These are phyloP conservation scores for Bonia amplexicaulis DNA, from an alignment of 176 grass and related monocot genomes.

Conservation along the genomic window DNA sequence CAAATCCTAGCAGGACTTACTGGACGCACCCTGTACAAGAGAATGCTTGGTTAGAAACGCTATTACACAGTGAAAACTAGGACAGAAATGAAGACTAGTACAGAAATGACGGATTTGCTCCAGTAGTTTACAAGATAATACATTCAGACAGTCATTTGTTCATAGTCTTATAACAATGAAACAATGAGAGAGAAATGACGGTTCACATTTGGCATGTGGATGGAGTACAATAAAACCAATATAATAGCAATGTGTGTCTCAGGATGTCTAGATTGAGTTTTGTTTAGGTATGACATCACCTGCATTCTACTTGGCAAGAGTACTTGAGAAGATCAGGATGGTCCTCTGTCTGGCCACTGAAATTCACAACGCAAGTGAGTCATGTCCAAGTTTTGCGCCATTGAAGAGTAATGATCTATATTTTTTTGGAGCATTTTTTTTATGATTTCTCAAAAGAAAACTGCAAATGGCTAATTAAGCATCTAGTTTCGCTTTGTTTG, in stretches of 20 bases:
- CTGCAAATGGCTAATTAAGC: not conserved
- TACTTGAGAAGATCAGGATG: conserved; percentile 86
- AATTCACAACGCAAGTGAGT: conserved; percentile 36
- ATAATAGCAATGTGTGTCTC: not conserved
- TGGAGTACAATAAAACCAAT: not conserved
- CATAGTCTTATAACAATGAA: not conserved
- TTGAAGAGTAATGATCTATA: not conserved
- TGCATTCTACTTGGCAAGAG: conserved; percentile 85
- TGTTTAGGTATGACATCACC: conserved; percentile 35
- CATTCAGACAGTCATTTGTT: not conserved
- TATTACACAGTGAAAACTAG: not conserved
- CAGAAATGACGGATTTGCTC: not conserved
- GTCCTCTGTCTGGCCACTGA: conserved; percentile 72
- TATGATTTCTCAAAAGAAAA: not conserved
- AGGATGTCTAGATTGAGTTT: not conserved
- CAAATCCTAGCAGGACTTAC: conserved; percentile 65
- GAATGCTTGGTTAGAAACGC: conserved; percentile 19
- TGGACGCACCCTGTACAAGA: conserved; percentile 52
- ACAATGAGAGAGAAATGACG: not conserved
- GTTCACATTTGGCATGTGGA: not conserved
- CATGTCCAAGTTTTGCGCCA: conserved; percentile 13
- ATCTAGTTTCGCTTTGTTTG: not conserved
- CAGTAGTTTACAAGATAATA: not conserved
- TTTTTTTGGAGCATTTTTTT: conserved; percentile 1
- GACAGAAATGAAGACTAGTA: not conserved